A percentile compares a stretch with the other conserved stretches of the same genome.
Conservation (phyloP, 768 basidiomycete genomes). For the Russula virescens region DNA sequence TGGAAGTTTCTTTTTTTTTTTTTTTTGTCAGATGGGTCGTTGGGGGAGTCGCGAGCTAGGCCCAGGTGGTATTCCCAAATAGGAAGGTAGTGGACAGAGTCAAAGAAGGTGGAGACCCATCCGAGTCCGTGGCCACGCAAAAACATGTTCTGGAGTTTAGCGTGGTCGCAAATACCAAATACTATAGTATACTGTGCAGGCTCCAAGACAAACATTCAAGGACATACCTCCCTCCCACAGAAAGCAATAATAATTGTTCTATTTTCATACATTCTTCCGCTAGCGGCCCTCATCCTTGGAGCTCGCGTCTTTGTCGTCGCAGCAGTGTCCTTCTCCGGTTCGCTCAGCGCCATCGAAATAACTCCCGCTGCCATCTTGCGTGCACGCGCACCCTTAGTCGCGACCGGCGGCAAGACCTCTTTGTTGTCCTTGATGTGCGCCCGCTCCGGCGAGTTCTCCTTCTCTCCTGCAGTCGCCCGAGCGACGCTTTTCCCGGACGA, state of each 20-base stretch:
- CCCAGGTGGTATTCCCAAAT: too few species aligned
- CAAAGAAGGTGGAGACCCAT: background rate
- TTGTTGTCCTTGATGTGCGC: constrained; percentile 7
- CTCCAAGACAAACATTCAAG: too few species aligned
- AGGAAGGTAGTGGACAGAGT: too few species aligned
- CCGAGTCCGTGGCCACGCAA: background rate
- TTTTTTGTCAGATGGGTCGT: too few species aligned
- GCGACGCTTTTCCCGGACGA: constrained; percentile 6
- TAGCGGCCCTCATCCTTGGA: constrained; percentile 20
- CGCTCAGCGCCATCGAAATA: constrained; percentile 17
- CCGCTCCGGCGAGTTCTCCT: constrained; percentile 34
- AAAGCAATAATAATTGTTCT: background rate
- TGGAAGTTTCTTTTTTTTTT: too few species aligned
- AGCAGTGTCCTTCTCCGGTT: constrained; percentile 23
- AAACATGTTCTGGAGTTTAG: background rate
- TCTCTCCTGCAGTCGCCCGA: constrained; percentile 19
- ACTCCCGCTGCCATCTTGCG: constrained; percentile 7
- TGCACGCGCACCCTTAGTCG: constrained; percentile 4
- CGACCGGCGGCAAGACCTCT: background rate
- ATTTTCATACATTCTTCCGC: constrained; percentile 11
- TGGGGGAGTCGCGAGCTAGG: too few species aligned
- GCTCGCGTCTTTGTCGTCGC: constrained; percentile 21
- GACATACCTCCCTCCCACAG: background rate
- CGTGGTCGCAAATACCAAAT: background rate
- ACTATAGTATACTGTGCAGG: background rate